Conservation (phyloP, 2,329 filamentous ascomycete genomes). For the Emericellopsis atlantica region DNA sequence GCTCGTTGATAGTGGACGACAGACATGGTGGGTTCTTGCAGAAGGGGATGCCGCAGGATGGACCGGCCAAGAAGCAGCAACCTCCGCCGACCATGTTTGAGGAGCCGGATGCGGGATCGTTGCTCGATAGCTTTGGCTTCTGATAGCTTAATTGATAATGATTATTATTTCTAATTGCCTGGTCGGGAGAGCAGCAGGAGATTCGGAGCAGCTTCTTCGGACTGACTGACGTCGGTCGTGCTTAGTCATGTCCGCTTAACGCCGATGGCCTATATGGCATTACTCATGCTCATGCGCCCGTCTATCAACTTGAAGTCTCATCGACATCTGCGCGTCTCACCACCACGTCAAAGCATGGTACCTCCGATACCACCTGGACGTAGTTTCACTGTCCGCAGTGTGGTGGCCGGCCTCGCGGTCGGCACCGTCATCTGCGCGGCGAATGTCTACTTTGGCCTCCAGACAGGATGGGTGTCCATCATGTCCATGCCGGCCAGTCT, state of each 20-base stretch:
- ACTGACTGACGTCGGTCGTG: too few species aligned
- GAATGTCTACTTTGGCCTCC: conserved; percentile 98
- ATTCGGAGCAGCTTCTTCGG: too few species aligned
- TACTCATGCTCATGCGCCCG: too few species aligned
- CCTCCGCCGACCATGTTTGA: conserved; percentile 68
- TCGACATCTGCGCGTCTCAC: too few species aligned
- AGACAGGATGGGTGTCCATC: conserved; percentile 61
- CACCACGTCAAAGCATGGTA: conserved; percentile 1
- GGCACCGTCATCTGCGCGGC: conserved; percentile 89
- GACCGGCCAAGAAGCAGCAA: conserved; percentile 29
- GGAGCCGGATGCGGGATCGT: conserved; percentile 79
- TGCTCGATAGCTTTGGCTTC: conserved; percentile 91
- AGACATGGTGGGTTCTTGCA: conserved; percentile 33
- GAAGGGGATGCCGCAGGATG: conserved; percentile 25
- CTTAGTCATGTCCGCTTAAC: too few species aligned
- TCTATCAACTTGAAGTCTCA: too few species aligned
- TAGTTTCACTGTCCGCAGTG: conserved; percentile 76
- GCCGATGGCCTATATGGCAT: too few species aligned
- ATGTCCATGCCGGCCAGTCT: conserved; percentile 97
- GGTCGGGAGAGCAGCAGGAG: too few species aligned
- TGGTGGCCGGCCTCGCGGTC: conserved; percentile 69
- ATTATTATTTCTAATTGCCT: too few species aligned
- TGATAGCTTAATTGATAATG: conserved; percentile 20
- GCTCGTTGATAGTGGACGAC: conserved; percentile 72
- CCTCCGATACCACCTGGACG: conserved; percentile 25